These are phyloP conservation scores for Neonectria neomacrospora DNA, from an alignment of 2,329 filamentous ascomycete species.

Conservation along the genomic window DNA sequence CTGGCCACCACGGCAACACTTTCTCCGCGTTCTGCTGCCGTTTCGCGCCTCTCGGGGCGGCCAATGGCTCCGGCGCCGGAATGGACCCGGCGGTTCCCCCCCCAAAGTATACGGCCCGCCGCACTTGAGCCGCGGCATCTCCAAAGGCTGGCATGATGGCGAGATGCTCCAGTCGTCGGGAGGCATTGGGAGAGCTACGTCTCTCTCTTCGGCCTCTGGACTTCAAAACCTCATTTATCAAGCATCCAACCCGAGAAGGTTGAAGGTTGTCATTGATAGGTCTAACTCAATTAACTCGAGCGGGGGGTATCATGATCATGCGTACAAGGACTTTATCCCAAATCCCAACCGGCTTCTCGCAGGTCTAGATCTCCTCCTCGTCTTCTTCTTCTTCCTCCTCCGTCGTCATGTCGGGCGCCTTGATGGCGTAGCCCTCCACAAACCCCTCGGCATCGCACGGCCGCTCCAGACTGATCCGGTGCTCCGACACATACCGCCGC, in stretches of 20 bases:
- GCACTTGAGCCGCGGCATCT: slow-evolving; percentile 27
- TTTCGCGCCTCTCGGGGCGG: neutral
- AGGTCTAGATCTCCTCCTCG: slow-evolving; percentile 32
- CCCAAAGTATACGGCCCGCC: neutral
- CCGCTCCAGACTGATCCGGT: slow-evolving; percentile 71
- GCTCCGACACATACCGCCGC: slow-evolving; percentile 71
- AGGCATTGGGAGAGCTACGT: neutral
- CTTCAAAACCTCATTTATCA: too few relatives aligned
- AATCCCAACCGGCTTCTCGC: slow-evolving; percentile 7
- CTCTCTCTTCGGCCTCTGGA: neutral
- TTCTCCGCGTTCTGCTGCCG: neutral
- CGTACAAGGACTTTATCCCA: slow-evolving; percentile 27
- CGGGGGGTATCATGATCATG: slow-evolving; percentile 40
- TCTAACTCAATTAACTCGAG: slow-evolving; percentile 28
- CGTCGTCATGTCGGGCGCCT: slow-evolving; percentile 49
- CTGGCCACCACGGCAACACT: too few relatives aligned
- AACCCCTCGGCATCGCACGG: slow-evolving; percentile 82
- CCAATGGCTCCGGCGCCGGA: slow-evolving; percentile 22
- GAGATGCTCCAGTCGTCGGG: neutral
- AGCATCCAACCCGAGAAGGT: neutral
- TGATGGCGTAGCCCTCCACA: slow-evolving; percentile 71
- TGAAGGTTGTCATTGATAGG: slow-evolving; percentile 9
- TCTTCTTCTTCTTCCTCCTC: slow-evolving; percentile 48
- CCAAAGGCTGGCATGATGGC: slow-evolving; percentile 10
- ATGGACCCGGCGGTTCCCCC: slow-evolving; percentile 9